phyloP scores from a whole-genome alignment of 371 early-diverging fungal genomes.

The Saksenaea vasiformis region DNA sequence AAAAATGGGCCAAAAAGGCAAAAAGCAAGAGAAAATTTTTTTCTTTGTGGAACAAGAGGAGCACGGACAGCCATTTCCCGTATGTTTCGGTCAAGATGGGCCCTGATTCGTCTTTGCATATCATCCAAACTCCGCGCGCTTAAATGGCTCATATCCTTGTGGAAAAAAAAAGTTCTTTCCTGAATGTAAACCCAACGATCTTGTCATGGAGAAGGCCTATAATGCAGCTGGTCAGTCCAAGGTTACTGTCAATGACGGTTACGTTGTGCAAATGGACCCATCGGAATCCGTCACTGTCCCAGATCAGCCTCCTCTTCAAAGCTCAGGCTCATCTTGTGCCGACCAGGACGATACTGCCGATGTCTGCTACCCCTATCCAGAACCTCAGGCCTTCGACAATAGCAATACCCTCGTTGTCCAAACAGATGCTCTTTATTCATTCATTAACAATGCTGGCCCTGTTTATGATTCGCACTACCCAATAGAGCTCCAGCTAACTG shows the following conservation, averaged over 20 bases:
- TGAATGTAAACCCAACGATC: conserved; percentile 1
- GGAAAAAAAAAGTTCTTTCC: conserved; percentile 1
- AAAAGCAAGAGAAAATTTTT: neutral
- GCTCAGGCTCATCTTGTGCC: neutral
- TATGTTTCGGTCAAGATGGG: neutral
- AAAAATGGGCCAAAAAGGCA: neutral
- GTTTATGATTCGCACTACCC: neutral
- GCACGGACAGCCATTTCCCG: neutral
- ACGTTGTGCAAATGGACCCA: neutral
- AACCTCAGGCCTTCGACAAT: neutral
- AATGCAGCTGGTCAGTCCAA: conserved; percentile 1
- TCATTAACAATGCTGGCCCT: neutral
- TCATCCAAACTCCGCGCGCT: neutral
- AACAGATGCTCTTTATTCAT: neutral
- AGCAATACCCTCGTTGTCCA: neutral
- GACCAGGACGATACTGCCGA: neutral
- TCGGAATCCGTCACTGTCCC: neutral
- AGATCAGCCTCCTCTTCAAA: neutral
- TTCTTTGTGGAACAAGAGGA: neutral
- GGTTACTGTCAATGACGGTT: neutral
- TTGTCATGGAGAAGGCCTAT: neutral
- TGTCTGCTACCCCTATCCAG: neutral
- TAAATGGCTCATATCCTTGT: neutral
- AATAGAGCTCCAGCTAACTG: conserved; percentile 19
- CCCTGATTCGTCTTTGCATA: neutral